Evolutionary conservation across 2,329 filamentous ascomycete genomes (phyloP).

Genomic region (Penicillium brasilianum): DNA sequence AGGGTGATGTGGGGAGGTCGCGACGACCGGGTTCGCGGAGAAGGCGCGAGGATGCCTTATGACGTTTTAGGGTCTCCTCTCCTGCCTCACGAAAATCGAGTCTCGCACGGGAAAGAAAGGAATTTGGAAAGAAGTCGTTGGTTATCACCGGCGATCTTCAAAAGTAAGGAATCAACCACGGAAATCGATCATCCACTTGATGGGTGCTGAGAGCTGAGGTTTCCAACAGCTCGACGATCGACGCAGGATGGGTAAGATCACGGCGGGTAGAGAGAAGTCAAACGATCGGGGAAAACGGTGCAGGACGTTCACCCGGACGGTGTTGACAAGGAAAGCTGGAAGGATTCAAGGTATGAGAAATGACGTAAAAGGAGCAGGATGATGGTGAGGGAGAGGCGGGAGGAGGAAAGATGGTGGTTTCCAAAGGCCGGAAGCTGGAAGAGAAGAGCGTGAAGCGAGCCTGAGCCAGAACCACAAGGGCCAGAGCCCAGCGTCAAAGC

Average conservation of each 20-base stretch:
- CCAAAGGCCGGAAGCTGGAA: conserved; percentile 19
- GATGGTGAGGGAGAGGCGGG: conserved; percentile 12
- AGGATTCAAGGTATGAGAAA: background rate
- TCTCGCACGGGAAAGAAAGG: conserved; percentile 18
- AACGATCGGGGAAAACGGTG: conserved; percentile 45
- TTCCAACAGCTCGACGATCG: conserved; percentile 24
- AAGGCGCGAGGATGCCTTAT: conserved; percentile 42
- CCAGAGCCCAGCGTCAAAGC: conserved; percentile 25
- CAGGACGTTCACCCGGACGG: conserved; percentile 46
- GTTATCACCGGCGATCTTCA: background rate
- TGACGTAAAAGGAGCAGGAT: conserved; percentile 4
- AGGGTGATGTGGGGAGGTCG: conserved; percentile 33
- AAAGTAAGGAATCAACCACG: background rate
- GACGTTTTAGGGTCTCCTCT: conserved; percentile 44
- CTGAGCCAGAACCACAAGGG: conserved; percentile 25
- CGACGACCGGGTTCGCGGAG: conserved; percentile 37
- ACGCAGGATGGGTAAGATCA: conserved; percentile 32
- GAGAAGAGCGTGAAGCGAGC: conserved; percentile 15
- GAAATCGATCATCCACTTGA: conserved; percentile 13
- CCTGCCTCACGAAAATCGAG: conserved; percentile 36
- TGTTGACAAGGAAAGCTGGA: conserved; percentile 24
- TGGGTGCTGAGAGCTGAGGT: conserved; percentile 10
- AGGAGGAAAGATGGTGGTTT: conserved; percentile 17
- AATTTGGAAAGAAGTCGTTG: background rate
- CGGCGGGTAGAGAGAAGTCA: conserved; percentile 33